Evolutionary conservation across 108 stramenopile genomes (phyloP), one percentile per base, ranked within the genome.

Genomic region (Cyclotella distinguenda): DNA sequence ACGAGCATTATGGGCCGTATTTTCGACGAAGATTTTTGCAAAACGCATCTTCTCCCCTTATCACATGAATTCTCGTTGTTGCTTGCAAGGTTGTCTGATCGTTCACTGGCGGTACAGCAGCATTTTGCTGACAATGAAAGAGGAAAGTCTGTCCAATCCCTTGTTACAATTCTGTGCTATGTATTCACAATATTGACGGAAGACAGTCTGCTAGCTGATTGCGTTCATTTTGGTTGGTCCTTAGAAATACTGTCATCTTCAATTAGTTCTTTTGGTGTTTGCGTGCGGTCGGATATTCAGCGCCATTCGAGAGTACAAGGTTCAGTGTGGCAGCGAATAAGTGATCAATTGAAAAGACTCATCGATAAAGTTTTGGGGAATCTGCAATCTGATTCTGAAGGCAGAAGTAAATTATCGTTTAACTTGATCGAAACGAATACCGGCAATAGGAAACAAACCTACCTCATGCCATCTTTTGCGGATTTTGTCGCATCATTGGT

Each of bases 171-270:
- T 16, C 35, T 76, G 6, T 44, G 33, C 58, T 76, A 66, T 18
- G 45, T 76, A 25, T 49, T 76, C 34, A 62, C 32, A 42, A 16
- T 76, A 31, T 35, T 68, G 7, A 50, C 64, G 7, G 38, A 76
- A 49, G 52, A 76, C 26, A 47, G 43, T 21, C 26, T 76, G 15
- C 61, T 76, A 11, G 30, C 23, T 22, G 67, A 68, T 25, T 68
- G 67, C 51, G 30, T 57, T 0, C 67, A 76, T 36, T 11, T 76
- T 39, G 67, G 74, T 21, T 76, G 74, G 74, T 43, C 74, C 18
- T 48, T 68, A 11, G 55, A 64, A 18, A 28, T 76, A n/a, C 39
- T 76, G 26, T 62, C 67, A 13, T 40, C 64, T 12, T 68, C 74
- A 12, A 36, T 64, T 12, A 38, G 56, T 6, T 59, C 16, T 59